These are phyloP conservation scores for Ajuga reptans DNA, from an alignment of 305 asterid genomes.

Conservation along the genomic window DNA sequence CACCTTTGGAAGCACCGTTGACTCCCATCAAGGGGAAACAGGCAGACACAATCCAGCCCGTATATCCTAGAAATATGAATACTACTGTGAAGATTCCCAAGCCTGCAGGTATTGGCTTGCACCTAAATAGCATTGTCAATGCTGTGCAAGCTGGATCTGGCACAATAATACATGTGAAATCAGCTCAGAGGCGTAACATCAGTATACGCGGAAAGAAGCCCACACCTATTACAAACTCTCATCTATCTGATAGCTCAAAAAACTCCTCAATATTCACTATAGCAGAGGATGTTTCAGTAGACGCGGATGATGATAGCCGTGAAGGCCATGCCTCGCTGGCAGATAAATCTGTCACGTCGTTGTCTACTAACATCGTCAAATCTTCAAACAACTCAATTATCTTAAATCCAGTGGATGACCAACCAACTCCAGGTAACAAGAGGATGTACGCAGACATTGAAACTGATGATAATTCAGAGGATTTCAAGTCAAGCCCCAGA, in stretches of 20 bases:
- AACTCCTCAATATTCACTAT: constrained; percentile 29
- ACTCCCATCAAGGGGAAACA: constrained; percentile 26
- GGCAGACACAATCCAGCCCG: constrained; percentile 25
- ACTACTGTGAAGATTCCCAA: constrained; percentile 31
- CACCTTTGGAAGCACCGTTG: constrained; percentile 31
- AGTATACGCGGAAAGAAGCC: constrained; percentile 38
- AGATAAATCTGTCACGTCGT: constrained; percentile 25
- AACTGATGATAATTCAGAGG: constrained; percentile 28
- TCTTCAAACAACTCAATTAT: constrained; percentile 27
- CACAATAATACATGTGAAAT: constrained; percentile 35
- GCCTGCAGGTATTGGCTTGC: constrained; percentile 72
- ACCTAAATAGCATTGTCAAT: constrained; percentile 64
- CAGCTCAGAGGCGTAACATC: constrained; percentile 41
- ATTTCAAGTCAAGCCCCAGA: constrained; percentile 38
- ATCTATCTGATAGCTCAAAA: constrained; percentile 25
- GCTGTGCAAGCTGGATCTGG: constrained; percentile 42
- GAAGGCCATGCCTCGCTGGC: constrained; percentile 26
- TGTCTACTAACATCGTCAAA: constrained; percentile 25
- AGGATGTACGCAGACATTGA: constrained; percentile 16
- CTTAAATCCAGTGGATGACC: constrained; percentile 35
- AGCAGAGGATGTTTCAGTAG: constrained; percentile 30
- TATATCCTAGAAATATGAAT: constrained; percentile 27
- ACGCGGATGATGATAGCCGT: constrained; percentile 23
- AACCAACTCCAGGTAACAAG: constrained; percentile 28
- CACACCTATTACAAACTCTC: constrained; percentile 26